A percentile compares a stretch with the other conserved stretches of the same genome.
Evolutionary conservation across 2,329 filamentous ascomycete genomes (phyloP).

Genomic region (Dactylonectria estremocensis): DNA sequence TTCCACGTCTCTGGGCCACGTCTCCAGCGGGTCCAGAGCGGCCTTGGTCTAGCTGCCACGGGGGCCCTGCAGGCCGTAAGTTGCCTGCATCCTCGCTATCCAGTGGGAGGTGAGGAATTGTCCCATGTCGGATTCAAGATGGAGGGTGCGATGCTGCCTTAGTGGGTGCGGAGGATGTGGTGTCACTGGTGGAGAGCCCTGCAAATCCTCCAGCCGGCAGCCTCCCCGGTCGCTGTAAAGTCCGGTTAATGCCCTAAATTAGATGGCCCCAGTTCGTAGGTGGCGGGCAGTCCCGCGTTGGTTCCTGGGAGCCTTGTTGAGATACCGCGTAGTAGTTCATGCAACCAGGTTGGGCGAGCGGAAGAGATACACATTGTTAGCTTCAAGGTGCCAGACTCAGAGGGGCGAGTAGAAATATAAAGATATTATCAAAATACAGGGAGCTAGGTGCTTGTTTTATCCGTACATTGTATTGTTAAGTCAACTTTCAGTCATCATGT

Average conservation of each 20-base stretch:
- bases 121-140: neutral
- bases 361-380: neutral
- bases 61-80: neutral
- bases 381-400: neutral
- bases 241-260: neutral
- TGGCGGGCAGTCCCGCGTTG: neutral
- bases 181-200: neutral
- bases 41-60: neutral
- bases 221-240: neutral
- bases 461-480: neutral
- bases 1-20: neutral
- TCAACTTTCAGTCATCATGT: neutral
- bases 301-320: neutral
- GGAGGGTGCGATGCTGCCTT: neutral
- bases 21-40: neutral
- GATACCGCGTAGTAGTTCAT: neutral
- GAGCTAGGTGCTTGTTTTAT: neutral
- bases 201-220: neutral
- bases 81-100: neutral
- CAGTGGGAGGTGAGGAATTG: neutral
- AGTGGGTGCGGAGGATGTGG: conserved; percentile 4
- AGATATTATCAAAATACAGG: neutral
- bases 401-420: neutral
- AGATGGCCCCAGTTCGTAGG: neutral
- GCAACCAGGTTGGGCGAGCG: neutral